Conservation (phyloP, 2,329 filamentous ascomycete species). For the Paecilomyces niveus region DNA sequence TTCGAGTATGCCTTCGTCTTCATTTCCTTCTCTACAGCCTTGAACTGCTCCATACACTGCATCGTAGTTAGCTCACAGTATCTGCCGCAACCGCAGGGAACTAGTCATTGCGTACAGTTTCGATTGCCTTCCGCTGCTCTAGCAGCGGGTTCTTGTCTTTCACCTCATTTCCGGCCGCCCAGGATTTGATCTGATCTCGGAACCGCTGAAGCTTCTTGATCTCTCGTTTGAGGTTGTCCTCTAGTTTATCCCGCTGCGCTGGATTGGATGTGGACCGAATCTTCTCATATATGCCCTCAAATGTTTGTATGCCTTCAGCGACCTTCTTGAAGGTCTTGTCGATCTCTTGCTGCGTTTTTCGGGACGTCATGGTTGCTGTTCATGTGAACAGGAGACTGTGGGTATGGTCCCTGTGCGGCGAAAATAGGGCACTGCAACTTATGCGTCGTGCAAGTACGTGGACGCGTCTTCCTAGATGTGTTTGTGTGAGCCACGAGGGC, state of each 20-base stretch:
- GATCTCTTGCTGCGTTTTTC: slow-evolving; percentile 96
- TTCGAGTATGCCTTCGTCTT: slow-evolving; percentile 99
- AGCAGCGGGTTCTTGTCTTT: slow-evolving; percentile 96
- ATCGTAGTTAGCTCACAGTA: slow-evolving; percentile 18
- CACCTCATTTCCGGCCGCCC: slow-evolving; percentile 97
- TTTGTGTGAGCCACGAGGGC: background rate
- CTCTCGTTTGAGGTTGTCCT: slow-evolving; percentile 96
- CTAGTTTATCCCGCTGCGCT: slow-evolving; percentile 95
- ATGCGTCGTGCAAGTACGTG: background rate
- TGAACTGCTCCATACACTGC: slow-evolving; percentile 89
- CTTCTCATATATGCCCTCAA: slow-evolving; percentile 96
- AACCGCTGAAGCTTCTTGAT: slow-evolving; percentile 99
- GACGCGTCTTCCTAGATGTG: background rate
- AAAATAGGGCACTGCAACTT: slow-evolving; percentile 6
- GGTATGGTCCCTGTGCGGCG: slow-evolving; percentile 4
- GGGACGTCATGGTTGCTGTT: slow-evolving; percentile 67
- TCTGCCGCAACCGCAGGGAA: background rate
- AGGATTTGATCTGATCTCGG: slow-evolving; percentile 99
- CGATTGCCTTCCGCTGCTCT: slow-evolving; percentile 91
- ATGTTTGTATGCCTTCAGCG: slow-evolving; percentile 81
- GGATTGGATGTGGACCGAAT: slow-evolving; percentile 87
- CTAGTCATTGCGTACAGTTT: slow-evolving; percentile 60
- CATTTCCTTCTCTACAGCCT: slow-evolving; percentile 99
- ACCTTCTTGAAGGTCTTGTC: slow-evolving; percentile 99
- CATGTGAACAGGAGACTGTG: slow-evolving; percentile 8